Base-by-base conservation (phyloP, 441 rosid genomes). In the Omphalea diandra region DNA sequence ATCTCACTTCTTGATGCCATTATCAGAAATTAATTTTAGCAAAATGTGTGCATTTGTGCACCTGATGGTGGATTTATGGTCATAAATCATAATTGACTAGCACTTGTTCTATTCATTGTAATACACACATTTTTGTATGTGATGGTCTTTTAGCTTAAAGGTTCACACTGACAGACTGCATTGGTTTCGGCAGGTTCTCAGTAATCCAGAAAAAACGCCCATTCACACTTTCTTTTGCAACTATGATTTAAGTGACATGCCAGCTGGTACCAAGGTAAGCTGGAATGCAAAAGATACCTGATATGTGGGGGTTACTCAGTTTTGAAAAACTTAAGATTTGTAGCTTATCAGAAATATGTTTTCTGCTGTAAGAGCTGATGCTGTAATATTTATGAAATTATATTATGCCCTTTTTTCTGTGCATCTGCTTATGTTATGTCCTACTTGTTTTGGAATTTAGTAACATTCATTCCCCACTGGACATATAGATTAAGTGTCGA, bases 151-250 rank as follows among this genome's bases (percentile, higher is more conserved):
- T 35, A 36, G 57, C 40, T 27, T 2, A 1, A 36, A 11, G 43
- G n/a, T n/a, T n/a, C n/a, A n/a, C 40, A 63, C 76, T 75, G 65
- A 74, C 63, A 27, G 40, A 12, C 32, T 55, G 56, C 44, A 68
- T 24, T 74, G 68, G 55, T 69, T 65, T 76, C 63, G 53, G 72
- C 85, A 86, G 90, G 88, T 86, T 73, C 84, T 86, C 40, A 86
- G 90, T 79, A 86, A 86, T 80, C 90, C 90, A 11, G 90, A 86
- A 72, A 84, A 81, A 84, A 86, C 88, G 17, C 88, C 90, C 14
- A 78, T 86, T 68, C 90, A 86, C 71, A 83, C 90, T 47, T 86
- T 83, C 77, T 63, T 84, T 67, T 83, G 85, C 65, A 81, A 77
- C 82, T 84, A 86, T 47, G 87, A 86, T 74, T 77, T 86, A 60